Evolutionary conservation across 345 rosid genomes (phyloP), one percentile per base, ranked within the genome.

Genomic region (Pseudoturritis turrita): DNA sequence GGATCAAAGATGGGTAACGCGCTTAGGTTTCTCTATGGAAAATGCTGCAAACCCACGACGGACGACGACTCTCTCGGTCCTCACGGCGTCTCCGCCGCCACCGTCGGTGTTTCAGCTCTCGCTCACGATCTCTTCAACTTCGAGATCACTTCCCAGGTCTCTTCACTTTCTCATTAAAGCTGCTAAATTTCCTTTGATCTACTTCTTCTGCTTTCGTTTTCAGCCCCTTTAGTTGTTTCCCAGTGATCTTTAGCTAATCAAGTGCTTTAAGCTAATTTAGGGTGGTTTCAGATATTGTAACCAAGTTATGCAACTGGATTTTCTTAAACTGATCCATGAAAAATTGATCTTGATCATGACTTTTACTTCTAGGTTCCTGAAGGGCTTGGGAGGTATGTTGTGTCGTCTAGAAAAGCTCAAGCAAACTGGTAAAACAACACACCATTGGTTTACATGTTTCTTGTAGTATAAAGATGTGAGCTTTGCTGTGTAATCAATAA

Each of bases 391-490:
- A 80, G 75, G 23, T 84, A 80, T 31, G 99, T 91, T 68, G 83
- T 60, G 14, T 89, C 97, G 5, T 91, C 96, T 6, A 88, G 70
- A 88, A 87, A 85, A 73, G 92, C 96, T 83, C 97, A 95, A 70
- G 90, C 97, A 35, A 89, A 79, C 53, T 95, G 97, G 97, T 91
- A 87, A 80, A 10, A 23, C 4, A 29, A 47, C 62, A 7, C 10
- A 39, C 4, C 28, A 5, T 0, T 15, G n/a, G 14, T 13, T 19
- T 62, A 43, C 33, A 8, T 14, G 67, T 31, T 55, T 56, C 3
- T 13, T 49, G 0, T 33, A 2, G 64, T 44, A 14, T 17, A 54
- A 46, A 70, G 39, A 37, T 76, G 39, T 65, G 31, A 63, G 6
- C 14, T 63, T 71, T 46, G 3, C 4, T 26, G 17, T 37, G 13